Evolutionary conservation across 192 early-diverging fungal genomes (phyloP), one percentile per base, ranked within the genome.

Genomic region (Funneliformis geosporum): DNA sequence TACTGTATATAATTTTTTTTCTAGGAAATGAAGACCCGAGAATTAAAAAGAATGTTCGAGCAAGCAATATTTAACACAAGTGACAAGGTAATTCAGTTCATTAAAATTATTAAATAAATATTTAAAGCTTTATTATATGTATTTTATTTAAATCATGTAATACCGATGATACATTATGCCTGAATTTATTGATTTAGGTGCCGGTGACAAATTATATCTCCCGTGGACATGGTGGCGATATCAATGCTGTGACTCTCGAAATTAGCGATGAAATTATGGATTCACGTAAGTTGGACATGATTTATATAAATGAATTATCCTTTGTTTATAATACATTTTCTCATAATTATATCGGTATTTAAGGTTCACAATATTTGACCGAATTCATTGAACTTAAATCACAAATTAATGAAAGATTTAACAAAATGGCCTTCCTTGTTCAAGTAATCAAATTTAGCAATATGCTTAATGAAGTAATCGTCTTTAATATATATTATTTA

Each of bases 231-330:
- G 59, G 23, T 9, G 80, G 80, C 4, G 75, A 81, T 50, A 28
- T 81, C 21, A 64, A 81, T 43, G 12, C 23, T 23, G 80, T 40
- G 2, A 65, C 44, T 39, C 18, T 78, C 9, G 80, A 81, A 43
- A 33, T 81, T 43, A 81, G 80, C 43, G 44, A 70, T 28, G 80
- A 81, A 47, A 81, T 81, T 39, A 40, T 81, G 40, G 61, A 81
- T 21, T 77, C 80, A 60, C 28, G 80, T 81, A 75, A 27, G 44
- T 50, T 27, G 18, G 8, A 2, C 3, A 12, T 59, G 23, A 73
- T 39, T 14, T 69, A 79, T 16, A 40, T 8, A 10, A 40, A 16
- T 10, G 2, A 10, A 61, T 11, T 73, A n/a, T 69, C 6, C 44
- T 18, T 33, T 44, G n/a, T 71, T 47, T 71, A 21, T 5, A 12